Conservation (phyloP, 306 rosid genomes). For the Citrullus mucosospermus region DNA sequence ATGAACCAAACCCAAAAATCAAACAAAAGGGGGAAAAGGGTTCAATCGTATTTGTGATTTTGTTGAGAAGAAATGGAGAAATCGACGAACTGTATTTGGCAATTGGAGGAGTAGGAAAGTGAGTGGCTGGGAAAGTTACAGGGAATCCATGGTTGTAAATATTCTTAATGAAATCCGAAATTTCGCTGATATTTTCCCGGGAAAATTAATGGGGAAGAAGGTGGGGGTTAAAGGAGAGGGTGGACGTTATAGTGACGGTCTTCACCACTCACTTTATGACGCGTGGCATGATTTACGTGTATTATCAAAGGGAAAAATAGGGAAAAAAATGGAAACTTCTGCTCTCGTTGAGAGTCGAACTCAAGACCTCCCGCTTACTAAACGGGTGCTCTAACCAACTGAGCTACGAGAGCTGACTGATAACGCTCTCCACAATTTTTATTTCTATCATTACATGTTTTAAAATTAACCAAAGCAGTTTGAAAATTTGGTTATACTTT, state of each 20-base stretch:
- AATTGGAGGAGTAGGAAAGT: not conserved
- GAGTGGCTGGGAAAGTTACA: constrained; percentile 3
- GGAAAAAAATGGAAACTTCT: fast-evolving
- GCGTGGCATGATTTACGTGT: not conserved
- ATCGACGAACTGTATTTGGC: not conserved
- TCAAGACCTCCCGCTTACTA: constrained; percentile 6
- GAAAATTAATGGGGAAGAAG: not conserved
- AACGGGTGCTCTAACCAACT: constrained; percentile 12
- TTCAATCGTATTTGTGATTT: not conserved
- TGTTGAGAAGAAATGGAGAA: not conserved
- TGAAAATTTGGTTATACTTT: no score
- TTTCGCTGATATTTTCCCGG: not conserved
- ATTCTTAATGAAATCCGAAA: not conserved
- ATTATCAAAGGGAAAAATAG: not conserved
- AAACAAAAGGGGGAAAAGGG: not conserved
- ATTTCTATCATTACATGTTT: no score
- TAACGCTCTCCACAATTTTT: no score
- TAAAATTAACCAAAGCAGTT: no score
- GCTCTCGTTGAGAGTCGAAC: not conserved
- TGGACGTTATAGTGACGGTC: not conserved
- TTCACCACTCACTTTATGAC: not conserved
- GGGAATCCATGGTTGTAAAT: constrained; percentile 5
- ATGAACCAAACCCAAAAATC: not conserved
- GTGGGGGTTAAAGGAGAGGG: not conserved
- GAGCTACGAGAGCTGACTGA: not conserved